These are phyloP conservation scores for Butyriboletus appendiculatus DNA, from an alignment of 1,284 basidiomycete genomes.

Conservation along the genomic window DNA sequence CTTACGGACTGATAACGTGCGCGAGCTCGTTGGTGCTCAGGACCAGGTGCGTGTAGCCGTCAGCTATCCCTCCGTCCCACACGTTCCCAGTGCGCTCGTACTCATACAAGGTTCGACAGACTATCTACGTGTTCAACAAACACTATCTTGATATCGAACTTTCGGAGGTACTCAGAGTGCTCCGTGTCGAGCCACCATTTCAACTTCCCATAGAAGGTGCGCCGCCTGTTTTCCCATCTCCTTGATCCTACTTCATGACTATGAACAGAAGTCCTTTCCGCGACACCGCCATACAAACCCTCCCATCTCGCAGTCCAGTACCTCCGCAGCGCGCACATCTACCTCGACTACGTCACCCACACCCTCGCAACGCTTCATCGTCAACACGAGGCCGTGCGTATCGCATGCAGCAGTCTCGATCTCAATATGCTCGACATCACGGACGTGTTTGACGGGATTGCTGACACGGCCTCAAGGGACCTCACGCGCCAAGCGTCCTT, in stretches of 20 bases:
- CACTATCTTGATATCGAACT: constrained; percentile 68
- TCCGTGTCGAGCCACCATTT: constrained; percentile 58
- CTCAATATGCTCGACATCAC: constrained; percentile 66
- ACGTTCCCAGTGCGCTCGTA: background rate
- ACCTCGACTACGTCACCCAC: constrained; percentile 58
- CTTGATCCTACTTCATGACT: constrained; percentile 3
- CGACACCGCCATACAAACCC: constrained; percentile 69
- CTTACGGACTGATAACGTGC: constrained; percentile 64
- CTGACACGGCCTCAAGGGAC: constrained; percentile 54
- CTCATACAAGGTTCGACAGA: constrained; percentile 40
- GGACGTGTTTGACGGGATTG: constrained; percentile 68
- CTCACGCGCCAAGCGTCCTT: constrained; percentile 62
- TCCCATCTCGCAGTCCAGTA: constrained; percentile 66
- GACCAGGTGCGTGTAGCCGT: constrained; percentile 55
- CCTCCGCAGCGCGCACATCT: constrained; percentile 58
- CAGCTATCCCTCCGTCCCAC: background rate
- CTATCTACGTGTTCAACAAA: constrained; percentile 81
- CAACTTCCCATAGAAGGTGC: constrained; percentile 70
- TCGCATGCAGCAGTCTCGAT: constrained; percentile 69
- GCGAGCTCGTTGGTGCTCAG: constrained; percentile 68
- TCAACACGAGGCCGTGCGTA: constrained; percentile 66
- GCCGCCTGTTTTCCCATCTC: background rate
- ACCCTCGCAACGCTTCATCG: constrained; percentile 52
- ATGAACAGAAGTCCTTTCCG: constrained; percentile 55
- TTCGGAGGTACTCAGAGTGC: constrained; percentile 57